Conservation (phyloP, 176 grass and related monocot species). For the Alopecurus myosuroides region DNA sequence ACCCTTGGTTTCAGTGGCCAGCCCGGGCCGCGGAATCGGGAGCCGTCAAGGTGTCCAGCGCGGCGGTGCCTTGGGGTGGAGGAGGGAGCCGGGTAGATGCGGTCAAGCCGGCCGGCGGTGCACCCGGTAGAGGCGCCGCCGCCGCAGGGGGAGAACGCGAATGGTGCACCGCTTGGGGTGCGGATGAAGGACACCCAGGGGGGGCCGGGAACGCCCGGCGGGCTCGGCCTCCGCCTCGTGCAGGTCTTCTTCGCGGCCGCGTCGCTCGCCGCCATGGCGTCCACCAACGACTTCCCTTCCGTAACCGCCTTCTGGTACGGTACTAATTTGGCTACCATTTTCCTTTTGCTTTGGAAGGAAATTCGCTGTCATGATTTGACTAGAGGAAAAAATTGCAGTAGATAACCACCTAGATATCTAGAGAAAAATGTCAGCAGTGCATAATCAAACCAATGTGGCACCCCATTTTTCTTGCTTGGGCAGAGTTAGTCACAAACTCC, state of each 20-base stretch:
- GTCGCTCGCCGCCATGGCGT: constrained; percentile 71
- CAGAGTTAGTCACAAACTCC: neutral
- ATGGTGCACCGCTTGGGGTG: constrained; percentile 52
- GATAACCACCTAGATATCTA: neutral
- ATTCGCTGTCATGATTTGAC: neutral
- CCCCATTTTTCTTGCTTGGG: neutral
- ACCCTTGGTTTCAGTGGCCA: neutral
- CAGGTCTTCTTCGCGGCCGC: constrained; percentile 69
- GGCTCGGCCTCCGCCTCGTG: constrained; percentile 61
- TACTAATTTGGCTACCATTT: neutral
- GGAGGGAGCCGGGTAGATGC: constrained; percentile 34
- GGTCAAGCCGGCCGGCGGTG: constrained; percentile 64
- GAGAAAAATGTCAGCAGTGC: neutral
- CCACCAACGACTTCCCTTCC: constrained; percentile 77
- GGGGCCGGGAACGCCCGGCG: constrained; percentile 52
- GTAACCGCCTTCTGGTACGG: constrained; percentile 84
- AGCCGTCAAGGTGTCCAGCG: neutral
- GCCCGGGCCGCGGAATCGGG: constrained; percentile 7
- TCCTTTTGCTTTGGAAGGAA: neutral
- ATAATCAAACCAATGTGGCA: neutral
- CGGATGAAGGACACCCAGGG: constrained; percentile 82
- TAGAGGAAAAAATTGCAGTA: neutral
- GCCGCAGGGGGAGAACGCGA: constrained; percentile 19
- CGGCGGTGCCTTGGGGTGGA: neutral
- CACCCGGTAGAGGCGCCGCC: constrained; percentile 92